Base-by-base conservation (phyloP, 768 basidiomycete species). In the Phlegmacium glaucopus region DNA sequence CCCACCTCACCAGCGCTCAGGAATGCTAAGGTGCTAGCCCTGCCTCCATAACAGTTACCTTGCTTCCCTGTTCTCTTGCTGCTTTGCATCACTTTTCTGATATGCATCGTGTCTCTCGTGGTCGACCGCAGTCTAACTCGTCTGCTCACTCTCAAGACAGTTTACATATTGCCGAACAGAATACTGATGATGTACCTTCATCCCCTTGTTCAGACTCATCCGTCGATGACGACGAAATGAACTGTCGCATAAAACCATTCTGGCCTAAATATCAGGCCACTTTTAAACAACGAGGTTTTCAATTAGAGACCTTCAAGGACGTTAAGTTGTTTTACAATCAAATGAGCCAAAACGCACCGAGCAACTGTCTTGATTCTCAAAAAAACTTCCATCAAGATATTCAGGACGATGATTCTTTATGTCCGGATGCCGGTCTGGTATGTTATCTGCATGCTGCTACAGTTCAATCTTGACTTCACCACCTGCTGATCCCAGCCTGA, bases 351-450 rank as follows among this genome's bases (percentile, higher is more conserved):
- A 51, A 49, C 36, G 46, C 15, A 41, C 56, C 22, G 22, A 22
- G 22, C 22, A 5, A 22, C 22, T 22, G 7, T 45, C 44, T 35
- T 37, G 44, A 32, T 36, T 34, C 36, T 25, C 44, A 49, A 26
- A 47, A 51, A 22, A 28, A 43, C 37, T 43, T 42, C 34, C 34
- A 42, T 39, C 50, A 43, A 27, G 36, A 42, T 15, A 45, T 49
- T 47, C 51, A 58, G 34, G 51, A 57, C 56, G 80, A 87, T 42
- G 72, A 76, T 52, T 79, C 76, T 4, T 69, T 90, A 7, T 89
- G 84, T 63, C 82, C 76, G 42, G 87, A 90, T 56, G 74, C 79
- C 27, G 85, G 87, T 35, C 65, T 89, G 64, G 87, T 88, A 50
- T 58, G 82, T 72, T 38, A 22, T 39, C 27, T 38, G 41, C 17